Base-by-base conservation (phyloP, 2,329 filamentous ascomycete species). In the Dactylonectria estremocensis region DNA sequence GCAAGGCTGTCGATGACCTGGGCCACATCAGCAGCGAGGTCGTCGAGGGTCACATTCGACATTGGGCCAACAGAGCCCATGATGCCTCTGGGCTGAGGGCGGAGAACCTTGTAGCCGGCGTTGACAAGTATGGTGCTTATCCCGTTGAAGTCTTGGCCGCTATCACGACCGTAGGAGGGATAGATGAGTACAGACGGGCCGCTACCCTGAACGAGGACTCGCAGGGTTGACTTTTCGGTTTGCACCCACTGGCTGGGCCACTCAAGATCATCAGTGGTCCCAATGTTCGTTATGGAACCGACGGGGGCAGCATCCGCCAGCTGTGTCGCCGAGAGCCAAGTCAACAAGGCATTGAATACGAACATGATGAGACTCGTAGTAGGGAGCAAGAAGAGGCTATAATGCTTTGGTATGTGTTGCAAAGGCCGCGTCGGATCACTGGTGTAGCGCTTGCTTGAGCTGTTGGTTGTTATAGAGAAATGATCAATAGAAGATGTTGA, bases 111-210 rank as follows among this genome's bases (percentile, higher is more conserved):
- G 16, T 56, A 40, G 24, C 53, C 53, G 33, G 53, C 53, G 53
- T 56, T n/a, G 33, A 56, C 53, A 13, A 56, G 53, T 28, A 22
- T 22, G 18, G 53, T 28, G 53, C 13, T 56, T n/a, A 56, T 14
- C 16, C 53, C 53, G 18, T 56, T 56, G 18, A 35, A 56, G 53
- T 56, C 53, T 16, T 56, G 11, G 11, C 53, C 53, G 10, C 53
- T 31, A 31, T 56, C 53, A 16, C 53, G 53, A 31, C 53, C 53
- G 20, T 56, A 56, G 20, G 53, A 56, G n/a, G 53, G 53, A n/a
- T 16, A 14, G 16, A 56, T 22, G 28, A 56, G 13, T 5, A 56
- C 31, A 56, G 53, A 20, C 33, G 53, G 53, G 33, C 53, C 53
- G 20, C 53, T 56, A 28, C 53, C 53, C 33, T 56, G 53, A 18